phyloP scores from a whole-genome alignment of 306 rosid genomes.

The Prunus salicina region DNA sequence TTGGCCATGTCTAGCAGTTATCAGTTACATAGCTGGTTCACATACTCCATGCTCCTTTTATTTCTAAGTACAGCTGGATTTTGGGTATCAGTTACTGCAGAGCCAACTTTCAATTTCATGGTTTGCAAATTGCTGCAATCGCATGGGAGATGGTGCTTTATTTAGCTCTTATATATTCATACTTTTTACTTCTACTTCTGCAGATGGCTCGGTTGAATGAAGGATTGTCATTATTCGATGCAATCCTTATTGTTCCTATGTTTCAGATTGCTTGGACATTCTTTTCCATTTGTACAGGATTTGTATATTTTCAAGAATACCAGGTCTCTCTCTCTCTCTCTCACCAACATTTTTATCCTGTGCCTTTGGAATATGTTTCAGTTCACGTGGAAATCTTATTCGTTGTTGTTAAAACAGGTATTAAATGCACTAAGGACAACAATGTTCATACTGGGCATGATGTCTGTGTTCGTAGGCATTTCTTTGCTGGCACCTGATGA shows the following conservation, averaged over 20 bases:
- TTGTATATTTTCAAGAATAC: slow-evolving; percentile 92
- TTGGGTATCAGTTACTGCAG: slow-evolving; percentile 64
- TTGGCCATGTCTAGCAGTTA: slow-evolving; percentile 84
- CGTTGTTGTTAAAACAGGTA: slow-evolving; percentile 59
- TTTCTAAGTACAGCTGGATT: slow-evolving; percentile 98
- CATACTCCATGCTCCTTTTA: slow-evolving; percentile 84
- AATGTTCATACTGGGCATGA: slow-evolving; percentile 88
- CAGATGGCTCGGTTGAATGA: slow-evolving; percentile 99
- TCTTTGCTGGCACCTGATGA: slow-evolving; percentile 97
- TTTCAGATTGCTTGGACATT: slow-evolving; percentile 98
- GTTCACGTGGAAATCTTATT: slow-evolving; percentile 23
- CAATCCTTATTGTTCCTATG: slow-evolving; percentile 98
- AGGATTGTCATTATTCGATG: slow-evolving; percentile 93
- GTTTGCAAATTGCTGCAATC: slow-evolving; percentile 5
- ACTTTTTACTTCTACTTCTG: slow-evolving; percentile 25
- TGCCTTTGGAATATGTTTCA: slow-evolving; percentile 6
- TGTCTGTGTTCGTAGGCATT: slow-evolving; percentile 89
- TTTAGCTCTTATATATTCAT: slow-evolving; percentile 5
- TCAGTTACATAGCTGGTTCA: slow-evolving; percentile 95
- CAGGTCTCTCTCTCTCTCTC: slow-evolving; percentile 46
- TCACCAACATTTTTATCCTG: background rate
- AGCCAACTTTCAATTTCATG: slow-evolving; percentile 10
- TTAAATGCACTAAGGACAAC: slow-evolving; percentile 86
- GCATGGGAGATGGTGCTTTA: slow-evolving; percentile 4
- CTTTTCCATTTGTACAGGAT: slow-evolving; percentile 95